Evolutionary conservation across 1,284 basidiomycete genomes (phyloP).

Genomic region (Cystobasidium slooffiae): DNA sequence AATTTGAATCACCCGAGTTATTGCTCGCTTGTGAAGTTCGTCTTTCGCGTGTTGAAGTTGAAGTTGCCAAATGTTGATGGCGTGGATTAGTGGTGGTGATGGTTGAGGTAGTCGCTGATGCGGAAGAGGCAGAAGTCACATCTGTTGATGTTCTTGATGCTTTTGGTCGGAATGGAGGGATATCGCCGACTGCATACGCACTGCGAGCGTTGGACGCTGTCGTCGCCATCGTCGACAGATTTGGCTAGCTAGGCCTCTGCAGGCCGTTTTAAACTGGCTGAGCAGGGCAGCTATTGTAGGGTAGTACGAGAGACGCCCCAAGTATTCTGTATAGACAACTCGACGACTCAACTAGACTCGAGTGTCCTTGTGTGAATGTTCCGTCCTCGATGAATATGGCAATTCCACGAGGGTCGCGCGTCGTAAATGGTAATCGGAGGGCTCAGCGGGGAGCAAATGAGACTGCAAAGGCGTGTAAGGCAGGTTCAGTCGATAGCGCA

Average conservation of each 20-base stretch:
- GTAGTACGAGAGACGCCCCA: too few species aligned
- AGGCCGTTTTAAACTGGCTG: too few species aligned
- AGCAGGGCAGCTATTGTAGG: too few species aligned
- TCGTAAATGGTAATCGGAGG: too few species aligned
- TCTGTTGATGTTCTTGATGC: not conserved
- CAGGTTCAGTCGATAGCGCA: too few species aligned
- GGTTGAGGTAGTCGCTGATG: not conserved
- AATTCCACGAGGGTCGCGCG: too few species aligned
- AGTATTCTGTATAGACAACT: too few species aligned
- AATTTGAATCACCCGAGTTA: slow-evolving; percentile 6
- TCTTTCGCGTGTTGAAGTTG: slow-evolving; percentile 5
- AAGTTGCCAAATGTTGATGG: not conserved
- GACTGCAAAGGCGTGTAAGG: too few species aligned
- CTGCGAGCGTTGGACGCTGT: not conserved
- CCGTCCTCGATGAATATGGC: too few species aligned
- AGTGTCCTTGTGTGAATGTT: too few species aligned
- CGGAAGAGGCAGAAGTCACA: not conserved
- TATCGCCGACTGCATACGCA: slow-evolving; percentile 23
- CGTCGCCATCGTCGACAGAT: not conserved
- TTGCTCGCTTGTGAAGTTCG: slow-evolving; percentile 20
- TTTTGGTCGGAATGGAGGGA: slow-evolving; percentile 35
- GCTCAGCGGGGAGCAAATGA: too few species aligned
- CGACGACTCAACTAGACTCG: too few species aligned
- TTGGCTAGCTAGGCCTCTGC: not conserved
- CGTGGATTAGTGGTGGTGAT: not conserved